Conservation (phyloP, 495 filamentous ascomycete genomes). For the Talaromyces nanjingensis region DNA sequence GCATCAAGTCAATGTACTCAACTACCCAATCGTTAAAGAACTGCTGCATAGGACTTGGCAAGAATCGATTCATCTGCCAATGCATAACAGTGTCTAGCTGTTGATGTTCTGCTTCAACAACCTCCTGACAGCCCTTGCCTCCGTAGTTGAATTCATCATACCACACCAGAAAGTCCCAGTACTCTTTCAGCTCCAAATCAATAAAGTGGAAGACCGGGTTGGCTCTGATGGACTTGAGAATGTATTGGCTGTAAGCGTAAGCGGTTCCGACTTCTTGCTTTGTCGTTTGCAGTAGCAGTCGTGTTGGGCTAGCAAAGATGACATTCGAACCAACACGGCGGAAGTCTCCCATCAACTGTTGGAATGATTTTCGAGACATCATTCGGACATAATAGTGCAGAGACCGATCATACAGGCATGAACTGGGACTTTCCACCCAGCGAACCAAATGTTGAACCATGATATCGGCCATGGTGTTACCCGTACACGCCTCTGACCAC, state of each 20-base stretch:
- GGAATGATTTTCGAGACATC: conserved; percentile 94
- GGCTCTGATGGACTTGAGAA: conserved; percentile 88
- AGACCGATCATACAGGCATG: conserved; percentile 93
- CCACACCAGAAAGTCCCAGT: conserved; percentile 99
- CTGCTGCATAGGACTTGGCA: conserved; percentile 72
- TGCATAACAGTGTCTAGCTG: conserved; percentile 93
- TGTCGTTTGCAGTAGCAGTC: conserved; percentile 88
- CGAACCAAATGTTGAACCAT: conserved; percentile 97
- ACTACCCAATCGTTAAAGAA: conserved; percentile 89
- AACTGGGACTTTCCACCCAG: conserved; percentile 88
- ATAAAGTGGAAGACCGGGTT: conserved; percentile 97
- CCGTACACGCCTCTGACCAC: conserved; percentile 92
- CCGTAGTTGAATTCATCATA: conserved; percentile 99
- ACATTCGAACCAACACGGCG: conserved; percentile 89
- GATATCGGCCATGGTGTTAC: conserved; percentile 89
- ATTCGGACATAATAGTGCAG: conserved; percentile 97
- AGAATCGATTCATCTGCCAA: conserved; percentile 89
- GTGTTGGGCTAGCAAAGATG: conserved; percentile 81
- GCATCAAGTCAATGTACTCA: conserved; percentile 94
- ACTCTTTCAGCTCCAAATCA: conserved; percentile 95
- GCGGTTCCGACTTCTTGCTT: conserved; percentile 97
- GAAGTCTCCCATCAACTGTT: conserved; percentile 96
- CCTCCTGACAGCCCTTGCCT: conserved; percentile 80
- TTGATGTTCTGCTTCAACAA: conserved; percentile 77
- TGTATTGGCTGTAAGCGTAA: conserved; percentile 93